Base-by-base conservation (phyloP, 768 basidiomycete species). In the Suillus discolor region DNA sequence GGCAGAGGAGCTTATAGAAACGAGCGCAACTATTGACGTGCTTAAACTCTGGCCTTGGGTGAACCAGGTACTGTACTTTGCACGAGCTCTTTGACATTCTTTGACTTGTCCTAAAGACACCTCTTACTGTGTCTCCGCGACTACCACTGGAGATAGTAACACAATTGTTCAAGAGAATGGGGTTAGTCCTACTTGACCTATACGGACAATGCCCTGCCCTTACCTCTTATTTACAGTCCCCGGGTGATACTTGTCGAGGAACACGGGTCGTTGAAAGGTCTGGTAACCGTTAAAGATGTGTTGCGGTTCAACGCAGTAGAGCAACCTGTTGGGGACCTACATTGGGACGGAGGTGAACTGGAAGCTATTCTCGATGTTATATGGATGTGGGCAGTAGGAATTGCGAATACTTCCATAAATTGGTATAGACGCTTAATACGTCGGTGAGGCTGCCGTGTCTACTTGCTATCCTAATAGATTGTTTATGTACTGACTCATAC, bases 131-230 rank as follows among this genome's bases (percentile, higher is more conserved):
- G 13, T 91, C 95, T 7, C 91, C 95, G 1, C 93, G 93, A 68
- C 84, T 97, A 47, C 95, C 96, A 0, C 81, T 99, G 51, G 97
- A 99, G 76, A 95, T 98, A 63, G 94, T 96, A 9, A 94, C 97
- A 92, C 95, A 99, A 73, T 79, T 99, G 34, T 99, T 99, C 83
- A 94, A 97, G 74, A 86, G 94, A 55, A 93, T 99, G 91, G 97
- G 97, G 97, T 97, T 72, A 70, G 94, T 83, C 16, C 1, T 18
- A 20, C 59, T 69, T 53, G 51, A 60, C 23, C 41, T 68, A 28
- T 1, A 54, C 13, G 36, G 11, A 23, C 18, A 36, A 20, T 34
- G 18, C 28, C 13, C n/a, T 23, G 13, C 13, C 12, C 54, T 69
- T 6, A 67, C 44, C 9, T 25, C 2, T 41, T 28, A 38, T 39